Evolutionary conservation across 768 basidiomycete species (phyloP).

Genomic region (Auriscalpium orientale): DNA sequence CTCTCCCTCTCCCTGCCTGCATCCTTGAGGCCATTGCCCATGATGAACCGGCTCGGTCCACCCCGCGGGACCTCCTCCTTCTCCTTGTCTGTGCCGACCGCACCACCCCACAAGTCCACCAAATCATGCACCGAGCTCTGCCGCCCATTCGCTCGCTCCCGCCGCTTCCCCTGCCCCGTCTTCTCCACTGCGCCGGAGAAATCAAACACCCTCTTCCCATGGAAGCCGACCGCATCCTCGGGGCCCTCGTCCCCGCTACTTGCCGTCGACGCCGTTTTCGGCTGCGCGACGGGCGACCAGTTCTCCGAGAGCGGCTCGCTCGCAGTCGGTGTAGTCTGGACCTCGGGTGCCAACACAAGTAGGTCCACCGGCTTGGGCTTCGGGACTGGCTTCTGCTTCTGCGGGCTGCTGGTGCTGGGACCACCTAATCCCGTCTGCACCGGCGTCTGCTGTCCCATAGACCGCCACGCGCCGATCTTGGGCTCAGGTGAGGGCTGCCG

Average conservation of each 20-base stretch:
- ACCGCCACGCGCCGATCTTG: conserved; percentile 2
- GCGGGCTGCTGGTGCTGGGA: neutral
- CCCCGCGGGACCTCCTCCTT: conserved; percentile 17
- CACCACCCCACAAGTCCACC: conserved; percentile 72
- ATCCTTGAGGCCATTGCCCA: neutral
- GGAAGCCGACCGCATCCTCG: conserved; percentile 31
- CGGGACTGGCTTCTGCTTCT: conserved; percentile 2
- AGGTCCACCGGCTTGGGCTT: conserved; percentile 11
- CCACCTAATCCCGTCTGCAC: neutral
- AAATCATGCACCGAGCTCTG: conserved; percentile 82
- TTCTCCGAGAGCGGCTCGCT: conserved; percentile 33
- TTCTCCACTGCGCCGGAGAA: conserved; percentile 1
- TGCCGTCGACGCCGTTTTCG: conserved; percentile 37
- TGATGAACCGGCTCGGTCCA: neutral
- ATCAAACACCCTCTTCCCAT: conserved; percentile 1
- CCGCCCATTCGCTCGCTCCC: conserved; percentile 41
- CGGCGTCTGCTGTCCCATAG: neutral
- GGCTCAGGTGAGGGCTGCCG: conserved; percentile 9
- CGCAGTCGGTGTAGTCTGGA: conserved; percentile 17
- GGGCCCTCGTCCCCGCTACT: conserved; percentile 54
- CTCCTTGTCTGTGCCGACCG: conserved; percentile 32
- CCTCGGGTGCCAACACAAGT: conserved; percentile 1
- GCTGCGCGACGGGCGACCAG: conserved; percentile 36
- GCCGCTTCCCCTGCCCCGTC: conserved; percentile 15
- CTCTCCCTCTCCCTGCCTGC: neutral